Evolutionary conservation across 2,329 filamentous ascomycete species (phyloP).

Genomic region (Beauveria australis): DNA sequence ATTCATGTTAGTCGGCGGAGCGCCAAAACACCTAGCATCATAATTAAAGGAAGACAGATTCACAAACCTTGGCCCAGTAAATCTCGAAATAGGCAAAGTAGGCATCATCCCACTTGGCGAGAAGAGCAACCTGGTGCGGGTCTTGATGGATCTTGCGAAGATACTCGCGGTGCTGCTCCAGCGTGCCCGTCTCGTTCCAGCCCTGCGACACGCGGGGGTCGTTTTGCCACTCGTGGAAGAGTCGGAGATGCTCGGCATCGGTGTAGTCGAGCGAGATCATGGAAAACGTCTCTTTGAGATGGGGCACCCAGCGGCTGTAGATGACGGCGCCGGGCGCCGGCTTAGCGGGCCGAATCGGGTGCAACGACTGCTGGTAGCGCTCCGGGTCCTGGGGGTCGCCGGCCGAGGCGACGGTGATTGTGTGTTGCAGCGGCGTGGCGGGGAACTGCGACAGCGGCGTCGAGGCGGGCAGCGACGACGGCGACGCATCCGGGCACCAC

Average conservation of each 20-base stretch:
- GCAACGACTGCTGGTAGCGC: conserved; percentile 47
- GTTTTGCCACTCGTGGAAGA: conserved; percentile 78
- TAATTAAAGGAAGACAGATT: too few species aligned
- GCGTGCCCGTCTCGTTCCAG: conserved; percentile 71
- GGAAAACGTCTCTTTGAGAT: conserved; percentile 67
- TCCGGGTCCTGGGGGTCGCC: conserved; percentile 33
- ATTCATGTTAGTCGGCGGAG: background rate
- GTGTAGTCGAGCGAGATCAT: conserved; percentile 66
- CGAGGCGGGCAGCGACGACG: conserved; percentile 25
- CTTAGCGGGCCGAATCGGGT: conserved; percentile 65
- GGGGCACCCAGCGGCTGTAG: conserved; percentile 72
- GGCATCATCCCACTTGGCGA: conserved; percentile 63
- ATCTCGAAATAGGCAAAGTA: conserved; percentile 73
- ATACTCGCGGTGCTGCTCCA: conserved; percentile 68
- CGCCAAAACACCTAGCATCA: too few species aligned
- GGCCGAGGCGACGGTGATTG: conserved; percentile 29
- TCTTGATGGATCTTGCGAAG: conserved; percentile 60
- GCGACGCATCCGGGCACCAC: conserved; percentile 46
- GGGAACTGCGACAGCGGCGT: conserved; percentile 37
- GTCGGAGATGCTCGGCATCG: conserved; percentile 53
- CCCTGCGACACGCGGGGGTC: conserved; percentile 72
- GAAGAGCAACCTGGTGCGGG: conserved; percentile 60
- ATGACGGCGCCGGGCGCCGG: conserved; percentile 60
- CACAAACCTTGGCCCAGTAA: conserved; percentile 58
- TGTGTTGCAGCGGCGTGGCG: conserved; percentile 40